A percentile compares a stretch with the other conserved stretches of the same genome.
Conservation (phyloP, 257 asterid species). For the Nicotiana attenuata region DNA sequence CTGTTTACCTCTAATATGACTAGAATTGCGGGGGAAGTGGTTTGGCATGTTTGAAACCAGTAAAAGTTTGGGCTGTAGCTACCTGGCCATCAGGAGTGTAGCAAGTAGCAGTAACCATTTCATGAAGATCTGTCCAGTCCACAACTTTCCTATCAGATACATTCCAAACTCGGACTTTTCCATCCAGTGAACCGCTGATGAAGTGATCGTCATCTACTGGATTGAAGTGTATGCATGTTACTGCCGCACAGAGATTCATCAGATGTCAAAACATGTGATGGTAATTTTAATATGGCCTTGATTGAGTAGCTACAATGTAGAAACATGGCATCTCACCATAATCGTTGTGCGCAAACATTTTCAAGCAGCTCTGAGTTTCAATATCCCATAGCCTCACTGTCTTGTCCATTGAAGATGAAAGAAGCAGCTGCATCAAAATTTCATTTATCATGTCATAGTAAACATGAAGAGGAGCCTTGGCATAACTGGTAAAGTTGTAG, state of each 20-base stretch:
- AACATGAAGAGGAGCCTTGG: no score
- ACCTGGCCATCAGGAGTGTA: constrained; percentile 81
- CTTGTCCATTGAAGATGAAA: constrained; percentile 90
- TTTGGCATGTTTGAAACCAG: background rate
- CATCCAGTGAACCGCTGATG: constrained; percentile 78
- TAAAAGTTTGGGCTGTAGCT: background rate
- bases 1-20: constrained; percentile 11
- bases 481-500: no score
- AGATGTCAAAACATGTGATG: constrained; percentile 21
- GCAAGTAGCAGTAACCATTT: constrained; percentile 70
- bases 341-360: constrained; percentile 79
- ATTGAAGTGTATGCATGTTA: constrained; percentile 79
- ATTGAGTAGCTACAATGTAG: constrained; percentile 3
- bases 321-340: constrained; percentile 58
- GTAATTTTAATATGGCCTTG: background rate
- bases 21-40: background rate
- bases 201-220: constrained; percentile 64
- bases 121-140: constrained; percentile 61
- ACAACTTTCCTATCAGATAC: constrained; percentile 56
- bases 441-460: background rate
- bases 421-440: constrained; percentile 49
- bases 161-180: constrained; percentile 72
- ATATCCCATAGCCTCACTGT: constrained; percentile 80
- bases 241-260: constrained; percentile 33
- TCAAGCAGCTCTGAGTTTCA: constrained; percentile 59